These are phyloP conservation scores for Mycosphaerella sp. DNA, from an alignment of 2,329 filamentous ascomycete genomes.

Conservation along the genomic window DNA sequence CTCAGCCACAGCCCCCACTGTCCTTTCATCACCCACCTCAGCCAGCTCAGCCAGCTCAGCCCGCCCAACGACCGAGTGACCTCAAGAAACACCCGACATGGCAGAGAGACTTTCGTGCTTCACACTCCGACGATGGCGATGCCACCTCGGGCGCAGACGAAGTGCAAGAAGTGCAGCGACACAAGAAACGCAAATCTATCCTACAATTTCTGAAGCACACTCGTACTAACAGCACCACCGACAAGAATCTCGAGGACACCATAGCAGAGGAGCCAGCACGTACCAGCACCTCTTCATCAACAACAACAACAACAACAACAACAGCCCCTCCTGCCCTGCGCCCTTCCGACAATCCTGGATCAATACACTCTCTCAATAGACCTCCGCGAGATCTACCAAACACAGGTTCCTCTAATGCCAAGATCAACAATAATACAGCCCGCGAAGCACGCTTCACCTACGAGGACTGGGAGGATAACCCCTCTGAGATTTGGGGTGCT, in stretches of 20 bases:
- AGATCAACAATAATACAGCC: background rate
- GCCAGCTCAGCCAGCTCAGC: background rate
- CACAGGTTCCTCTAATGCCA: background rate
- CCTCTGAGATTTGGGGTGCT: slow-evolving; percentile 27
- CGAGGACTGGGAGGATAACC: slow-evolving; percentile 28
- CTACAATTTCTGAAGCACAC: slow-evolving; percentile 27
- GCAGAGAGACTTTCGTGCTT: slow-evolving; percentile 20
- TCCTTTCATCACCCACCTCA: background rate
- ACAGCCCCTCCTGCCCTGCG: slow-evolving; percentile 14
- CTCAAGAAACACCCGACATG: slow-evolving; percentile 19
- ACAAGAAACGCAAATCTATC: slow-evolving; percentile 27
- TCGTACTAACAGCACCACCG: slow-evolving; percentile 20
- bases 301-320: too few relatives aligned
- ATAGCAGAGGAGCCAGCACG: slow-evolving; percentile 13
- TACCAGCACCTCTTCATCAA: slow-evolving; percentile 1
- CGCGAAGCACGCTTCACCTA: slow-evolving; percentile 19
- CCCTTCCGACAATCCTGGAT: slow-evolving; percentile 3
- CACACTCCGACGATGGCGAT: slow-evolving; percentile 26
- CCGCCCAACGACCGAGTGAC: slow-evolving; percentile 1
- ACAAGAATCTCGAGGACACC: slow-evolving; percentile 13
- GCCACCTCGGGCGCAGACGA: slow-evolving; percentile 26
- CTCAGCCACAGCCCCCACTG: background rate
- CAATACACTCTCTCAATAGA: background rate
- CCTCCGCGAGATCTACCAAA: background rate
- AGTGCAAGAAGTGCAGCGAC: slow-evolving; percentile 4